Conservation (phyloP, 495 filamentous ascomycete genomes). For the Penicillium nucicola region DNA sequence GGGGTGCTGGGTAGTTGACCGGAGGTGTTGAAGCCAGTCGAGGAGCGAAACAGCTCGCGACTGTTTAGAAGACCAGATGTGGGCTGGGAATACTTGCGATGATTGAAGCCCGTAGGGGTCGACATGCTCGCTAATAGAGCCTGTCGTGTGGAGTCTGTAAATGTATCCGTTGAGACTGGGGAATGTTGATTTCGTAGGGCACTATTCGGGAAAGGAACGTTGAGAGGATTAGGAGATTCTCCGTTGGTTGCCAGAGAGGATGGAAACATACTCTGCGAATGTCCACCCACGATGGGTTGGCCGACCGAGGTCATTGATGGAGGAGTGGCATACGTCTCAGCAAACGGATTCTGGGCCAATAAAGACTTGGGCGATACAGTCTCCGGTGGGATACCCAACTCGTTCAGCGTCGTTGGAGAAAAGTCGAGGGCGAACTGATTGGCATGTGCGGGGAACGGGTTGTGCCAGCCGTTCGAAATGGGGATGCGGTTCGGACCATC, state of each 20-base stretch:
- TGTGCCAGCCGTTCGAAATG: conserved; percentile 62
- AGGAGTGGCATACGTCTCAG: conserved; percentile 50
- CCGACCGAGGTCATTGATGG: conserved; percentile 63
- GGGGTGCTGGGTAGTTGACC: conserved; percentile 77
- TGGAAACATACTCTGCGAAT: conserved; percentile 57
- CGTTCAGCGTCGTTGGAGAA: conserved; percentile 43
- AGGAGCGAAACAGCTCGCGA: conserved; percentile 42
- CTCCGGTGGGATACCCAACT: conserved; percentile 40
- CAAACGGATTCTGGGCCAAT: conserved; percentile 45
- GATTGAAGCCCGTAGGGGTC: conserved; percentile 68
- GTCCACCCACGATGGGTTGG: conserved; percentile 46
- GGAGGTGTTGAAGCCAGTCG: conserved; percentile 44
- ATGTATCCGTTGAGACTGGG: conserved; percentile 68
- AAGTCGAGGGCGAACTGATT: conserved; percentile 60
- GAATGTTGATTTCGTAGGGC: conserved; percentile 60
- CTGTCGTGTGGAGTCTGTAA: conserved; percentile 91
- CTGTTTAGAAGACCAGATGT: conserved; percentile 48
- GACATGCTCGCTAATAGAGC: conserved; percentile 79
- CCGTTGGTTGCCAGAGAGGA: conserved; percentile 53
- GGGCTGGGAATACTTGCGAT: conserved; percentile 75
- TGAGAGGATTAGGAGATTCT: conserved; percentile 55
- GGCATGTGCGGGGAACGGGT: conserved; percentile 59
- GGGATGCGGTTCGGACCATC: conserved; percentile 68
- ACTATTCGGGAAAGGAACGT: conserved; percentile 50
- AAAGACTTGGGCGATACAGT: conserved; percentile 49